A percentile compares a stretch with the other conserved stretches of the same genome.
These are phyloP conservation scores for Exsudoporus floridanus DNA, from an alignment of 1,284 basidiomycete genomes.

Conservation along the genomic window DNA sequence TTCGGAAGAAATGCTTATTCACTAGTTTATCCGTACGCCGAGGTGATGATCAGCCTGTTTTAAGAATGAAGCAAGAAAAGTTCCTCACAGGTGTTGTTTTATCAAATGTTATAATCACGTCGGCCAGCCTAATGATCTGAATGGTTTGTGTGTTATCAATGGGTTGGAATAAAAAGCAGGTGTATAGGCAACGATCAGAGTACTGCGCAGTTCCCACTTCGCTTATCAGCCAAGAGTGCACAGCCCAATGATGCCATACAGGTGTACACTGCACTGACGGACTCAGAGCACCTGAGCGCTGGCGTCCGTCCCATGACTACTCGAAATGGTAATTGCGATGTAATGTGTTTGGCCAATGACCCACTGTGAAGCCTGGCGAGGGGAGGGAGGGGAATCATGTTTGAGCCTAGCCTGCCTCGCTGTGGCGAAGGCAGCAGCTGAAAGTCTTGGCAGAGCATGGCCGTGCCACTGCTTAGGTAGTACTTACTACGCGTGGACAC, in stretches of 20 bases:
- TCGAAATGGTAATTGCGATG: not conserved
- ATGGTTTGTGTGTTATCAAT: not conserved
- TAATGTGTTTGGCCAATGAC: not conserved
- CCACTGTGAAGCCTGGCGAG: no score
- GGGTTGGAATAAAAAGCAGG: not conserved
- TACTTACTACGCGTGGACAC: slow-evolving; percentile 15
- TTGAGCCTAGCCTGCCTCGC: not conserved
- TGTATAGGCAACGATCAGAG: not conserved
- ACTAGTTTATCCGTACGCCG: not conserved
- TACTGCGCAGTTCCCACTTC: not conserved
- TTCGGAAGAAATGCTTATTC: not conserved
- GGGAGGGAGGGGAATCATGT: not conserved
- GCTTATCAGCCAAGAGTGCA: not conserved
- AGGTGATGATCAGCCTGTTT: no score
- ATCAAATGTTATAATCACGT: not conserved
- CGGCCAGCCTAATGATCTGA: not conserved
- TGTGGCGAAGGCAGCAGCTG: not conserved
- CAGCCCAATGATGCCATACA: not conserved
- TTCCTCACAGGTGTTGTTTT: no score
- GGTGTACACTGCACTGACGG: not conserved
- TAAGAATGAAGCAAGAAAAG: no score
- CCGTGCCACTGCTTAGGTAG: slow-evolving; percentile 9
- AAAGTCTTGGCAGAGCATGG: not conserved
- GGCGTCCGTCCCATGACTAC: not conserved
- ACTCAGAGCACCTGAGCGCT: no score